Evolutionary conservation across 2,329 filamentous ascomycete species (phyloP), one percentile per base, ranked within the genome.

Genomic region (Davidsoniella australis): DNA sequence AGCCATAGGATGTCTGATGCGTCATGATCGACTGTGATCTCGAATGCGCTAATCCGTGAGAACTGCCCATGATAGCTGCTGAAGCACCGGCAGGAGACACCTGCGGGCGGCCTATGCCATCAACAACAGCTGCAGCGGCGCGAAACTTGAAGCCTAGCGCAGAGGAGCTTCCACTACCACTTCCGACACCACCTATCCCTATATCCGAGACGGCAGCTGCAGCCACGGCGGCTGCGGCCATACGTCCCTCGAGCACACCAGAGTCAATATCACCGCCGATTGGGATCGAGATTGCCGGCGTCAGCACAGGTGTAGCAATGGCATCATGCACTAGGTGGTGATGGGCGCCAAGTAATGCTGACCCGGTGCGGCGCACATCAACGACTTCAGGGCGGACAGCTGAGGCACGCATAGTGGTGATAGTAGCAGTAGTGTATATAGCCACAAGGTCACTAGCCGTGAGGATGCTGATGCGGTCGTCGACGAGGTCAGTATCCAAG

Each of bases 321-420:
- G 29, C 7, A 12, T 33, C 29, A 12, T 9, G 29, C 29, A 10
- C 12, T 41, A 14, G n/a, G n/a, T 41, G 38, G 38, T 20, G 38
- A 41, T 20, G 38, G 10, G 9, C 38, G n/a, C 9, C n/a, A 14
- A 41, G 41, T 26, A 16, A 26, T 12, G 45, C n/a, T 6, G 45
- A 16, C 5, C 17, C 36, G 8, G 50, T 26, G 12, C 50, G 46
- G 38, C 50, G 46, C 24, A 52, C 50, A 37, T 52, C 41, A 9
- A 52, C 40, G n/a, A 52, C 47, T 38, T 52, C 50, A 7, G 50
- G 46, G 26, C 50, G 50, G n/a, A 38, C 46, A 37, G 46, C 14
- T 5, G 42, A 46, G 9, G 50, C 50, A 37, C 46, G 46, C 6
- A 52, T 33, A 17, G 47, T 46, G 24, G 50, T 52, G 23, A 41